phyloP scores from a whole-genome alignment of 2,329 filamentous ascomycete genomes.

The Macrophomina phaseolina region DNA sequence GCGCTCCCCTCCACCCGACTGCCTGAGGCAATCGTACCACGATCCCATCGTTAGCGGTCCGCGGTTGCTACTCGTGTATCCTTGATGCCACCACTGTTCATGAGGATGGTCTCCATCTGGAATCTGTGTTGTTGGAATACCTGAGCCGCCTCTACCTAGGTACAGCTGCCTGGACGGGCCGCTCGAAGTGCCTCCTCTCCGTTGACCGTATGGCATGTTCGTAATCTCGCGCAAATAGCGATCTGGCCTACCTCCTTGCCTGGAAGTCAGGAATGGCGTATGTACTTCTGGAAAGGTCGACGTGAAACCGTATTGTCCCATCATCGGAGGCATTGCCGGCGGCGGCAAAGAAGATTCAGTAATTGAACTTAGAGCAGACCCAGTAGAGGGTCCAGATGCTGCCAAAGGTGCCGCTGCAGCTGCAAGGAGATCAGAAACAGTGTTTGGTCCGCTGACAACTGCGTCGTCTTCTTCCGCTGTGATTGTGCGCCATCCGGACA shows the following conservation, averaged over 20 bases:
- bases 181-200: background rate
- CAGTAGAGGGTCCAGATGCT: too few species aligned
- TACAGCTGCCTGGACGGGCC: background rate
- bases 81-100: background rate
- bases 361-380: too few species aligned
- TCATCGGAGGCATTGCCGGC: too few species aligned
- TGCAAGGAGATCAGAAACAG: too few species aligned
- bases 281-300: background rate
- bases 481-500: too few species aligned
- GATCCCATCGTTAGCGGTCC: constrained; percentile 10
- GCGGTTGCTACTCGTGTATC: constrained; percentile 10
- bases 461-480: too few species aligned
- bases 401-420: too few species aligned
- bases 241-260: background rate
- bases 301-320: too few species aligned
- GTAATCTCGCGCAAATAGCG: background rate
- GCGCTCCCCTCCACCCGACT: background rate
- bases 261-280: background rate
- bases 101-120: background rate
- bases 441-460: too few species aligned
- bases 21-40: constrained; percentile 1
- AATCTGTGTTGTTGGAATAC: background rate
- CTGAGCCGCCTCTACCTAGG: background rate
- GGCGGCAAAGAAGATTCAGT: too few species aligned
- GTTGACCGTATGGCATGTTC: background rate